phyloP scores from a whole-genome alignment of 2,329 filamentous ascomycete genomes.

The Sporothrix globosa region DNA sequence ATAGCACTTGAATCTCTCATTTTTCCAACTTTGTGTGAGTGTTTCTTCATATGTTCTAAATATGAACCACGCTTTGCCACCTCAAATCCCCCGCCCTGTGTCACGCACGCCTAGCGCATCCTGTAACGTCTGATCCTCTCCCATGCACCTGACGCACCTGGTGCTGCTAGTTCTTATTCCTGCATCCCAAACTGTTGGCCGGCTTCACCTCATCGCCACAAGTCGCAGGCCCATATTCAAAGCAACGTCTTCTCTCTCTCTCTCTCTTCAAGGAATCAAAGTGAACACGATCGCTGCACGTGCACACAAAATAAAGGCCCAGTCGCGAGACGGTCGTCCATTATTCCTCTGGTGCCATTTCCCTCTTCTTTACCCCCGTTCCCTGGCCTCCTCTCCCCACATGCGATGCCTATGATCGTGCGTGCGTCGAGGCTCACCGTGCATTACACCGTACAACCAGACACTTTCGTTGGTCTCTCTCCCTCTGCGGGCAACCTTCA shows the following conservation, averaged over 20 bases:
- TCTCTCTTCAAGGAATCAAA: background rate
- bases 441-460: background rate
- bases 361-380: background rate
- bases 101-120: constrained; percentile 22
- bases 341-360: background rate
- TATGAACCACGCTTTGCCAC: background rate
- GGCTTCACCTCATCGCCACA: constrained; percentile 18
- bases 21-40: background rate
- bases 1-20: background rate
- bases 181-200: background rate
- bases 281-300: constrained; percentile 4
- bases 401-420: constrained; percentile 5
- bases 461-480: background rate
- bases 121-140: constrained; percentile 13
- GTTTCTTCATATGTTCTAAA: background rate
- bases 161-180: background rate
- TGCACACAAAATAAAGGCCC: background rate
- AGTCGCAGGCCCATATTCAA: constrained; percentile 2
- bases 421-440: constrained; percentile 16
- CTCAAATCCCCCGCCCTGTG: constrained; percentile 7
- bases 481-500: background rate
- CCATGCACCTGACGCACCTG: constrained; percentile 21
- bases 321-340: background rate
- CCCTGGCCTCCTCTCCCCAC: background rate
- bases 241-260: background rate